phyloP scores from a whole-genome alignment of 805 yeast species.

The Candida patagonica region DNA sequence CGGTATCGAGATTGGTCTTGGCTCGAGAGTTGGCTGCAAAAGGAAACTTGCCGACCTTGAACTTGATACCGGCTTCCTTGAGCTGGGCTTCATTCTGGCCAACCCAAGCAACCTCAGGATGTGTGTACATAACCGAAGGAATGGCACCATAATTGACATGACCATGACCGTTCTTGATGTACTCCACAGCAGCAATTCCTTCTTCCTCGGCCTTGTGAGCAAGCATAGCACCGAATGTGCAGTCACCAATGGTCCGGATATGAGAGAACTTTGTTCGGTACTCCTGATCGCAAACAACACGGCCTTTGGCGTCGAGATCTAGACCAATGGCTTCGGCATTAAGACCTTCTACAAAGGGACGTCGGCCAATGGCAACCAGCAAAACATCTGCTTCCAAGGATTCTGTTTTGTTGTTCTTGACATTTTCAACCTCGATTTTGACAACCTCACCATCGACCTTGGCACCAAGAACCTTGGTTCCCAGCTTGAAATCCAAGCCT shows the following conservation, averaged over 20 bases:
- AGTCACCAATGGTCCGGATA: slow-evolving; percentile 97
- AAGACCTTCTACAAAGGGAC: slow-evolving; percentile 89
- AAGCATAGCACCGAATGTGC: slow-evolving; percentile 96
- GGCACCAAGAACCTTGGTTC: slow-evolving; percentile 85
- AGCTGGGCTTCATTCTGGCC: slow-evolving; percentile 94
- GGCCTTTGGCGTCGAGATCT: slow-evolving; percentile 85
- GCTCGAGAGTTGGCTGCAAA: slow-evolving; percentile 99
- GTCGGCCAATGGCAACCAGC: slow-evolving; percentile 96
- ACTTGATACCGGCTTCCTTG: slow-evolving; percentile 84
- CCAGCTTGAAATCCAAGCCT: slow-evolving; percentile 86
- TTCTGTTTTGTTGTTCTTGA: slow-evolving; percentile 75
- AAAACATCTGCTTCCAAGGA: slow-evolving; percentile 81
- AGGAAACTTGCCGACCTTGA: slow-evolving; percentile 96
- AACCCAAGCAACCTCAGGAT: slow-evolving; percentile 99
- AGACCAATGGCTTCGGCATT: slow-evolving; percentile 82
- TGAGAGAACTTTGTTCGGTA: slow-evolving; percentile 87
- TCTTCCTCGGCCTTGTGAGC: slow-evolving; percentile 99
- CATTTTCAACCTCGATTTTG: slow-evolving; percentile 79
- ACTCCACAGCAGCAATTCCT: slow-evolving; percentile 97
- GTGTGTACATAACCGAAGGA: slow-evolving; percentile 98
- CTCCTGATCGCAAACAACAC: slow-evolving; percentile 89
- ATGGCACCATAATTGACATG: slow-evolving; percentile 97
- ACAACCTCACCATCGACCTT: slow-evolving; percentile 83
- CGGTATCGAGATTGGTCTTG: slow-evolving; percentile 93
- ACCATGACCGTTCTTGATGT: slow-evolving; percentile 86